Conservation (phyloP, 2,329 filamentous ascomycete genomes). For the Coleophoma cylindrospora region DNA sequence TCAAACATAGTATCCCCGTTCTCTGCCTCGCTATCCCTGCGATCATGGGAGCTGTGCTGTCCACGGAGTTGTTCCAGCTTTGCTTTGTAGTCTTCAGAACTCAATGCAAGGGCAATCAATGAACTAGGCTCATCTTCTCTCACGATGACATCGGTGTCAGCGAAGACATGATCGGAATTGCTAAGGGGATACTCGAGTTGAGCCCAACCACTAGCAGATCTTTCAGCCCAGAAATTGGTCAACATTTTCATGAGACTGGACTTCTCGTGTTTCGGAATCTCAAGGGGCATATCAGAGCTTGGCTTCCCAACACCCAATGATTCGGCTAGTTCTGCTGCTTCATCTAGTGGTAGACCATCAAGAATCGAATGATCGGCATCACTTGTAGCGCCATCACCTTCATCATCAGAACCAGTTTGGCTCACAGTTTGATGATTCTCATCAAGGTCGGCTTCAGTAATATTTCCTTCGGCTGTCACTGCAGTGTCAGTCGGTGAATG, state of each 20-base stretch:
- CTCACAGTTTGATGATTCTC: constrained; percentile 41
- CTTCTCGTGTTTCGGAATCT: constrained; percentile 88
- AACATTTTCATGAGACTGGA: constrained; percentile 92
- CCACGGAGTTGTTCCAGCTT: constrained; percentile 68
- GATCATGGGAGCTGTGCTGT: constrained; percentile 36
- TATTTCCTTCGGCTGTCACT: constrained; percentile 21
- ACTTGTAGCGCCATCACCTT: constrained; percentile 51
- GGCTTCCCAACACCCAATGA: constrained; percentile 49
- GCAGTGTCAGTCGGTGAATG: constrained; percentile 23
- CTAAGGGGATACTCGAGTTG: constrained; percentile 88
- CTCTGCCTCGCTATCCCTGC: constrained; percentile 24
- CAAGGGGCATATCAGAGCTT: constrained; percentile 56
- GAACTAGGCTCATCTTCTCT: constrained; percentile 97
- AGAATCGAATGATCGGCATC: constrained; percentile 67
- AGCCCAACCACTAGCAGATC: constrained; percentile 91
- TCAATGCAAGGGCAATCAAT: constrained; percentile 87
- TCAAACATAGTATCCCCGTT: constrained; percentile 18
- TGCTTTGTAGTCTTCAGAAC: constrained; percentile 77
- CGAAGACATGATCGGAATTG: constrained; percentile 88
- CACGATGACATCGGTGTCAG: constrained; percentile 94
- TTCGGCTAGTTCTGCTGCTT: constrained; percentile 57
- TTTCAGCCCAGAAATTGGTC: constrained; percentile 97
- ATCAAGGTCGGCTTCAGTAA: constrained; percentile 33
- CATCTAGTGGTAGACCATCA: constrained; percentile 61
- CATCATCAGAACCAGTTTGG: constrained; percentile 63